phyloP scores from a whole-genome alignment of 768 basidiomycete genomes.

The Phaffia australis region DNA sequence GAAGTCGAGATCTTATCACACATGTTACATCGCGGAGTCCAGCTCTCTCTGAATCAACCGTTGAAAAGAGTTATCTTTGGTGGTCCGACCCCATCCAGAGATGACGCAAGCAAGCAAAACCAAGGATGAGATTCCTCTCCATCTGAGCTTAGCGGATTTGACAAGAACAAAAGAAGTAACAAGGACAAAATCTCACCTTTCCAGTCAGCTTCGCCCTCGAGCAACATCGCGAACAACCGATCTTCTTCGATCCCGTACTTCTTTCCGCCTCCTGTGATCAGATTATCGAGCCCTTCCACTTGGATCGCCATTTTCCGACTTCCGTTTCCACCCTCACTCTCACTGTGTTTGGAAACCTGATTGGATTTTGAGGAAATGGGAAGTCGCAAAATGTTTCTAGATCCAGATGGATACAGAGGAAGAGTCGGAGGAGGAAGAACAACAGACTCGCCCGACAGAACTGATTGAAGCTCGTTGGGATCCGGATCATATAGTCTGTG shows the following conservation, averaged over 20 bases:
- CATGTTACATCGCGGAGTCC: slow-evolving; percentile 8
- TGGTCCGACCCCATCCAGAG: background rate
- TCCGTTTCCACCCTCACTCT: slow-evolving; percentile 43
- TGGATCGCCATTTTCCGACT: slow-evolving; percentile 55
- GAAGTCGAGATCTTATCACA: background rate
- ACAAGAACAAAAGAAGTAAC: background rate
- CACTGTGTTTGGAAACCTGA: slow-evolving; percentile 23
- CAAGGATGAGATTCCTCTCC: background rate
- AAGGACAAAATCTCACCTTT: slow-evolving; percentile 16
- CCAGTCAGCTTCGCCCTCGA: slow-evolving; percentile 16
- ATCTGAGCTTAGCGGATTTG: background rate
- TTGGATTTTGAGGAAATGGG: too few species aligned
- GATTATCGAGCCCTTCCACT: slow-evolving; percentile 44
- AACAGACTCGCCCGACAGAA: slow-evolving; percentile 11
- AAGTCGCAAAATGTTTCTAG: background rate
- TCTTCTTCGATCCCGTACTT: slow-evolving; percentile 18
- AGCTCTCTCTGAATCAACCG: slow-evolving; percentile 18
- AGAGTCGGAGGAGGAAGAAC: slow-evolving; percentile 3
- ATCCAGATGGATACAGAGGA: background rate
- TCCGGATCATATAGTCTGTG: slow-evolving; percentile 20
- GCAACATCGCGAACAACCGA: slow-evolving; percentile 5
- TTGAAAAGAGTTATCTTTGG: slow-evolving; percentile 6
- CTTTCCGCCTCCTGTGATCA: slow-evolving; percentile 1
- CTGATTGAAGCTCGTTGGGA: background rate
- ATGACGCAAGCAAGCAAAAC: background rate